These are phyloP conservation scores for Arthroderma sp. DNA, from an alignment of 2,329 filamentous ascomycete genomes.

Conservation along the genomic window DNA sequence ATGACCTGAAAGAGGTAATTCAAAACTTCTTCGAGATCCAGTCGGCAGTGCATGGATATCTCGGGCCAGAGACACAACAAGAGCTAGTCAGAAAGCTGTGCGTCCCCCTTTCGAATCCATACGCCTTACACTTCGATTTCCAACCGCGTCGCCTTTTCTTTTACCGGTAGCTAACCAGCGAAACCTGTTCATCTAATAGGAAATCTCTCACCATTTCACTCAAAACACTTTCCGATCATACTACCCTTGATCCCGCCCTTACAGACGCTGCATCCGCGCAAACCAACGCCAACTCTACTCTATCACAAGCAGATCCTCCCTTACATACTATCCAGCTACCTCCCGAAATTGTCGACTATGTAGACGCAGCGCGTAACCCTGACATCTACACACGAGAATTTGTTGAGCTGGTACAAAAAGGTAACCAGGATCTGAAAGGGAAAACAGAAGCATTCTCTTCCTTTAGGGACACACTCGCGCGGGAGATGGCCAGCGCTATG, in stretches of 20 bases:
- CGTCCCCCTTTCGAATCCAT: constrained; percentile 4
- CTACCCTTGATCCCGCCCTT: constrained; percentile 21
- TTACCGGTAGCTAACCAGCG: background rate
- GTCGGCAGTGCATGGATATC: constrained; percentile 46
- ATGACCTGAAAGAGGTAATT: constrained; percentile 48
- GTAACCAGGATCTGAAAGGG: constrained; percentile 52
- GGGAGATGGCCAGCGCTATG: constrained; percentile 47
- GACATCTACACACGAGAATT: constrained; percentile 57
- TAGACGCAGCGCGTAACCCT: constrained; percentile 51
- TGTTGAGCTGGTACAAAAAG: constrained; percentile 50
- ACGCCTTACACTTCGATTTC: background rate
- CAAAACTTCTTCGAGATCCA: constrained; percentile 52
- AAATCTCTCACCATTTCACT: constrained; percentile 41
- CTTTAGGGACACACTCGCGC: constrained; percentile 47
- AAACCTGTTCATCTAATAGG: constrained; percentile 8
- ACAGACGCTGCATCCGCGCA: constrained; percentile 9
- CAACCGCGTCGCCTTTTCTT: background rate
- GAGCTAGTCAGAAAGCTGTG: constrained; percentile 49
- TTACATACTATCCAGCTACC: constrained; percentile 44
- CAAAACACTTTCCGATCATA: constrained; percentile 37
- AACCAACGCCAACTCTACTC: constrained; percentile 6
- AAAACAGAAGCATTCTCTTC: constrained; percentile 47
- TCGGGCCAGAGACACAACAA: constrained; percentile 44
- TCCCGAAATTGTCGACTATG: constrained; percentile 50
- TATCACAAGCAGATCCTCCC: constrained; percentile 28